These are phyloP conservation scores for Phytopythium montanum DNA, from an alignment of 352 stramenopile species.

Conservation along the genomic window DNA sequence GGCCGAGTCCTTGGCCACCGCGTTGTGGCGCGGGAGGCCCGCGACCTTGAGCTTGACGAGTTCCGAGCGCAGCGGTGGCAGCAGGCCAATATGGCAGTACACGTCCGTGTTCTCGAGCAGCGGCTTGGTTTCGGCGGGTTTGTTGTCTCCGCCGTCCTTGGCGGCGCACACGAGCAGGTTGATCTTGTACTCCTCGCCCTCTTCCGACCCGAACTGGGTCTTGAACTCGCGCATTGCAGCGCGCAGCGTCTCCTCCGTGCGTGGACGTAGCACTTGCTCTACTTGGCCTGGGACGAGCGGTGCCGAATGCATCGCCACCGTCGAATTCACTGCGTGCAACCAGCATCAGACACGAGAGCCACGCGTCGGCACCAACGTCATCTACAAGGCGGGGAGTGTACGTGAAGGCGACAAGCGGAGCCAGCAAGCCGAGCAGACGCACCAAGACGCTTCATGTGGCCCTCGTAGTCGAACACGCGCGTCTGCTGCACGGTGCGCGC, in stretches of 20 bases:
- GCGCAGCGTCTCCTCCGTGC: conserved; percentile 56
- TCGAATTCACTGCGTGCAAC: conserved; percentile 70
- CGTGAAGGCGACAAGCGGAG: neutral
- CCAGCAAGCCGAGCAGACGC: neutral
- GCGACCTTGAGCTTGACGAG: conserved; percentile 73
- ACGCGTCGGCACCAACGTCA: neutral
- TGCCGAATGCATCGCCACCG: conserved; percentile 49
- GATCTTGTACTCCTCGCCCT: conserved; percentile 80
- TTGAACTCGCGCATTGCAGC: conserved; percentile 69
- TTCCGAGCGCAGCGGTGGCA: conserved; percentile 50
- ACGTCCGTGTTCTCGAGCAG: conserved; percentile 39
- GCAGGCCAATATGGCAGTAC: conserved; percentile 70
- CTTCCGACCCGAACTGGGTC: conserved; percentile 28
- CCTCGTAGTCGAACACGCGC: conserved; percentile 77
- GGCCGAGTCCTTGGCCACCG: conserved; percentile 64
- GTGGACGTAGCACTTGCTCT: conserved; percentile 43
- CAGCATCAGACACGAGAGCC: neutral
- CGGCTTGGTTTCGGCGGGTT: conserved; percentile 2
- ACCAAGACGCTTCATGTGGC: conserved; percentile 61
- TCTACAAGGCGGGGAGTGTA: neutral
- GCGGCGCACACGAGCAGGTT: conserved; percentile 65
- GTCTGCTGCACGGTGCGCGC: conserved; percentile 72
- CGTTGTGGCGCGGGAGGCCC: conserved; percentile 66
- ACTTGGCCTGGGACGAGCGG: conserved; percentile 21
- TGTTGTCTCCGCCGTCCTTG: conserved; percentile 8